These are phyloP conservation scores for Babesia bovis DNA, from an alignment of 169 alveolate species.

Conservation along the genomic window DNA sequence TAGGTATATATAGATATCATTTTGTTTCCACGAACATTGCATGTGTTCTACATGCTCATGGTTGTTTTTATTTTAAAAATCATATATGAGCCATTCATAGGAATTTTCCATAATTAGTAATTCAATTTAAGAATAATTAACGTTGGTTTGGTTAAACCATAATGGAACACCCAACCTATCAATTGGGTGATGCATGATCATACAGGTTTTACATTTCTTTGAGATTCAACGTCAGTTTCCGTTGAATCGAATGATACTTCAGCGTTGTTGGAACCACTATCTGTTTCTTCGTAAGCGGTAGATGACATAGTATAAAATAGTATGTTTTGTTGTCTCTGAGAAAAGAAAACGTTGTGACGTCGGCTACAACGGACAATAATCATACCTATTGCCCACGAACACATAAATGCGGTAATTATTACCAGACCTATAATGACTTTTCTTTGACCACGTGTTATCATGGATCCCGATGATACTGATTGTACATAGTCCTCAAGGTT, in stretches of 20 bases:
- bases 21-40: too few species aligned
- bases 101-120: too few species aligned
- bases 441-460: neutral
- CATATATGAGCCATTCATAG: too few species aligned
- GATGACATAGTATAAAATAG: constrained; percentile 4
- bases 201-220: too few species aligned
- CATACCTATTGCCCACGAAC: neutral
- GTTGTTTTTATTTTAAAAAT: too few species aligned
- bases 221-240: neutral
- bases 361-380: neutral
- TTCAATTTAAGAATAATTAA: too few species aligned
- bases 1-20: too few species aligned
- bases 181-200: too few species aligned
- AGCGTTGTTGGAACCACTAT: constrained; percentile 2
- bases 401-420: neutral
- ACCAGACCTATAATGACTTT: neutral
- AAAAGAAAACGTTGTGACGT: neutral
- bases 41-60: too few species aligned
- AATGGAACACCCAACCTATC: too few species aligned
- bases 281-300: constrained; percentile 6
- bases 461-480: constrained; percentile 14
- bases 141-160: too few species aligned
- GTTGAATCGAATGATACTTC: neutral
- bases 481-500: constrained; percentile 14
- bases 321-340: neutral